Evolutionary conservation across 164 flowering plant species (phyloP).

Genomic region (Echeveria elegans): DNA sequence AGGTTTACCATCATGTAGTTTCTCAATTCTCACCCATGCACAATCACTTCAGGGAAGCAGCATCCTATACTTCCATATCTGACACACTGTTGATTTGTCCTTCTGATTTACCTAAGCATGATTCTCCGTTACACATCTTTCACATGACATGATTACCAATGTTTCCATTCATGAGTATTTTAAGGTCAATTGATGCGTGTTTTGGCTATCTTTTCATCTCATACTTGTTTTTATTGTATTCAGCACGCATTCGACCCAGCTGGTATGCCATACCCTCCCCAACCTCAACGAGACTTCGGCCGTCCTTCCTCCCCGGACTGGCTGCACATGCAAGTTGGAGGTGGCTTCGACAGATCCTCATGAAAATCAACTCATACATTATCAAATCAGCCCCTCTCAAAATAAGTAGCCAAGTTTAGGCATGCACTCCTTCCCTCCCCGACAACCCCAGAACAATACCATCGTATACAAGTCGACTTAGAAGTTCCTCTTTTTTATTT

Average conservation of each 20-base stretch:
- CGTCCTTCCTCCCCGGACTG: slow-evolving; percentile 49
- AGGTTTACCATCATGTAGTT: background rate
- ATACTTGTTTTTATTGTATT: slow-evolving; percentile 29
- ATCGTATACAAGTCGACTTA: background rate
- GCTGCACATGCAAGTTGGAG: slow-evolving; percentile 63
- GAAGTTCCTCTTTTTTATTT: background rate
- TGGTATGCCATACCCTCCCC: slow-evolving; percentile 39
- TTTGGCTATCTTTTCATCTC: background rate
- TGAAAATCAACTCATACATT: background rate
- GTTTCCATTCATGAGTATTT: background rate
- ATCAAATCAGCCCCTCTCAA: background rate
- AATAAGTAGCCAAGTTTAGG: background rate
- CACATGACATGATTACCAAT: background rate
- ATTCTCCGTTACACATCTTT: background rate
- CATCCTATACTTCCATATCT: background rate
- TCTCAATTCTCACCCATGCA: no score
- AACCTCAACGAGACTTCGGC: slow-evolving; percentile 39
- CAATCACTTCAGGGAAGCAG: background rate
- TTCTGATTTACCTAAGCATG: no score
- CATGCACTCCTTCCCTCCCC: background rate
- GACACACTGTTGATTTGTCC: background rate
- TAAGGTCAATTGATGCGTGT: background rate
- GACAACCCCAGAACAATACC: background rate
- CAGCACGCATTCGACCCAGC: slow-evolving; percentile 44
- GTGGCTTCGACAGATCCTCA: slow-evolving; percentile 42